phyloP scores from a whole-genome alignment of 1,284 basidiomycete genomes.

The Pyrrhoderma noxium region DNA sequence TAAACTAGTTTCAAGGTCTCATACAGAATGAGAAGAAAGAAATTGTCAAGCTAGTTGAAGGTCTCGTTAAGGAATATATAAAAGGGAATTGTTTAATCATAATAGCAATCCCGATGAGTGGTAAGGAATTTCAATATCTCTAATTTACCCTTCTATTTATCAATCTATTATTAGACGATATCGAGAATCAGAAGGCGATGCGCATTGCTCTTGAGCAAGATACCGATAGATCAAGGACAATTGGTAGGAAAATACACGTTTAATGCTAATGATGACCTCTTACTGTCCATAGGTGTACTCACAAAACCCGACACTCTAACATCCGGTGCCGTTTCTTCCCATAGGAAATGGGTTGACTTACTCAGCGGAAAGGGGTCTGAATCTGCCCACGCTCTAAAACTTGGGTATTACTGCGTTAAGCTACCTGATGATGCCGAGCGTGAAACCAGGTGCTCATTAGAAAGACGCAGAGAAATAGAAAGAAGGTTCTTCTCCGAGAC shows the following conservation, averaged over 20 bases:
- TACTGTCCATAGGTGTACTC: conserved; percentile 28
- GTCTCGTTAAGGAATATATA: conserved; percentile 32
- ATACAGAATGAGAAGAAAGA: conserved; percentile 24
- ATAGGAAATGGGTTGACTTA: conserved; percentile 28
- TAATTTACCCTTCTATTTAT: not conserved
- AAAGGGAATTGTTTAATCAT: conserved; percentile 34
- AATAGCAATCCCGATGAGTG: conserved; percentile 34
- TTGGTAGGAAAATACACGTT: conserved; percentile 23
- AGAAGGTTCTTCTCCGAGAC: conserved; percentile 29
- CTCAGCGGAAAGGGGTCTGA: conserved; percentile 26
- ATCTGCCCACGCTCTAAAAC: conserved; percentile 20
- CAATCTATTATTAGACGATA: conserved; percentile 29
- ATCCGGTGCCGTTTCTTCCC: not conserved
- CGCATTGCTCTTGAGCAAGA: conserved; percentile 30
- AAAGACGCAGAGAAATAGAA: conserved; percentile 26
- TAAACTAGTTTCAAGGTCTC: conserved; percentile 28
- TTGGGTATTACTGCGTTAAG: conserved; percentile 33
- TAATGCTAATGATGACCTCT: not conserved
- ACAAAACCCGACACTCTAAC: conserved; percentile 34
- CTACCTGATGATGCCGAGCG: conserved; percentile 31
- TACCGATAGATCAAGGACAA: conserved; percentile 29
- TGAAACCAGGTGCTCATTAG: conserved; percentile 20
- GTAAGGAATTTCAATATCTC: conserved; percentile 19
- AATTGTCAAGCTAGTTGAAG: conserved; percentile 30
- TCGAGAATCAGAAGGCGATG: conserved; percentile 36